phyloP scores from a whole-genome alignment of 495 filamentous ascomycete genomes.

The Sordaria brevicollis region DNA sequence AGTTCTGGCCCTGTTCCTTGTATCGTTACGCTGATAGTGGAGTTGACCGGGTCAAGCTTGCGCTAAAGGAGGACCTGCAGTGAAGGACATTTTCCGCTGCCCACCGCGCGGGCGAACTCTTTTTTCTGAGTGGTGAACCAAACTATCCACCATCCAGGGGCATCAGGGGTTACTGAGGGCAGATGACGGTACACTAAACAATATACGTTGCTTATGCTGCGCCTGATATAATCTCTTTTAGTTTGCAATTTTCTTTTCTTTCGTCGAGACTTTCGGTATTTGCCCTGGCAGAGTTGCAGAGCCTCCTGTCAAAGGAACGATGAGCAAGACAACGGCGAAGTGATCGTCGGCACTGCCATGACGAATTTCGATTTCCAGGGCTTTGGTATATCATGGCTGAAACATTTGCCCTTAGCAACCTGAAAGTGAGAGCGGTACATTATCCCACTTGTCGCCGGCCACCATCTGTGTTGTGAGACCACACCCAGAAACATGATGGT shows the following conservation, averaged over 20 bases:
- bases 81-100: slow-evolving; percentile 7
- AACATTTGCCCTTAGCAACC: not conserved
- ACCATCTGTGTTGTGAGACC: not conserved
- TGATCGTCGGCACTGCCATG: not conserved
- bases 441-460: not conserved
- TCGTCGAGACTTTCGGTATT: not conserved
- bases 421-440: not conserved
- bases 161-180: not conserved
- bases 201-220: not conserved
- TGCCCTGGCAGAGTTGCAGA: not conserved
- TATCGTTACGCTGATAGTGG: slow-evolving; percentile 12
- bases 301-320: not conserved
- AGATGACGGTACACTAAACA: too few relatives aligned
- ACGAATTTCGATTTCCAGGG: not conserved
- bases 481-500: not conserved
- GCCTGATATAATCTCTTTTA: not conserved
- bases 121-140: not conserved
- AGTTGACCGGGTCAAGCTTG: slow-evolving; percentile 11
- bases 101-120: not conserved
- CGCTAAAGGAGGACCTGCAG: slow-evolving; percentile 9
- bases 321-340: not conserved
- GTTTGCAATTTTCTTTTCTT: not conserved
- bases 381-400: not conserved
- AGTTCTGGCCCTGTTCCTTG: slow-evolving; percentile 15
- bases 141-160: not conserved